Percentiles rank a stretch among this genome's conserved stretches.
Evolutionary conservation across 208 protist genomes (phyloP).

Genomic region (Tritrichomonas musculus): DNA sequence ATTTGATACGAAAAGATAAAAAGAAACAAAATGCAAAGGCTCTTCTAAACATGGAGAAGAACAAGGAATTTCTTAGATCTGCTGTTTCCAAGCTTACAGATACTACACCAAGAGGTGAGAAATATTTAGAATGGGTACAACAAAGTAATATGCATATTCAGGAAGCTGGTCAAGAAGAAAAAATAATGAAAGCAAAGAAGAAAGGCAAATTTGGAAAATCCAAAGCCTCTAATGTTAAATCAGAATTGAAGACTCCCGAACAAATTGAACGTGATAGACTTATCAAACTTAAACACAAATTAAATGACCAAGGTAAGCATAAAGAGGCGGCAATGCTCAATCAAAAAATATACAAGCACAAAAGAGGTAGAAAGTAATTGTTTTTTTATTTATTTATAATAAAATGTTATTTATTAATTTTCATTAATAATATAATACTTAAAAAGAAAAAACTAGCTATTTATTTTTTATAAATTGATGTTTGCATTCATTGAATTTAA

Average conservation of each 20-base stretch:
- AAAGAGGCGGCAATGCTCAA: not conserved
- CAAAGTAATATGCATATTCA: not conserved
- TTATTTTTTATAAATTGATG: too few species aligned
- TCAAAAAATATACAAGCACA: not conserved
- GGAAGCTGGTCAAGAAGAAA: not conserved
- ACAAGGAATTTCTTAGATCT: not conserved
- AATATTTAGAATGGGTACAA: not conserved
- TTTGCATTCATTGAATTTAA: too few species aligned
- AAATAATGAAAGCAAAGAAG: not conserved
- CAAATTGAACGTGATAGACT: not conserved
- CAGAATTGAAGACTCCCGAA: not conserved
- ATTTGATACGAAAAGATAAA: not conserved
- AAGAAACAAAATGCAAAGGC: not conserved
- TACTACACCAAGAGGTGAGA: not conserved
- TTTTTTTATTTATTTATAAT: conserved; percentile 1
- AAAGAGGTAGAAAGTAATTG: not conserved
- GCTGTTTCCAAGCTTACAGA: not conserved
- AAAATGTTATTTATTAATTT: too few species aligned
- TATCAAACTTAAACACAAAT: conserved; percentile 21
- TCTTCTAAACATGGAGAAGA: not conserved
- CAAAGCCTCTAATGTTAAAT: not conserved
- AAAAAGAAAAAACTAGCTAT: too few species aligned
- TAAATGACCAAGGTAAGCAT: not conserved
- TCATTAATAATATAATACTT: too few species aligned
- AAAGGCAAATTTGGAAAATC: not conserved